Evolutionary conservation across 2,329 filamentous ascomycete genomes (phyloP), one percentile per base, ranked within the genome.

Genomic region (Aspergillus aculeatus): DNA sequence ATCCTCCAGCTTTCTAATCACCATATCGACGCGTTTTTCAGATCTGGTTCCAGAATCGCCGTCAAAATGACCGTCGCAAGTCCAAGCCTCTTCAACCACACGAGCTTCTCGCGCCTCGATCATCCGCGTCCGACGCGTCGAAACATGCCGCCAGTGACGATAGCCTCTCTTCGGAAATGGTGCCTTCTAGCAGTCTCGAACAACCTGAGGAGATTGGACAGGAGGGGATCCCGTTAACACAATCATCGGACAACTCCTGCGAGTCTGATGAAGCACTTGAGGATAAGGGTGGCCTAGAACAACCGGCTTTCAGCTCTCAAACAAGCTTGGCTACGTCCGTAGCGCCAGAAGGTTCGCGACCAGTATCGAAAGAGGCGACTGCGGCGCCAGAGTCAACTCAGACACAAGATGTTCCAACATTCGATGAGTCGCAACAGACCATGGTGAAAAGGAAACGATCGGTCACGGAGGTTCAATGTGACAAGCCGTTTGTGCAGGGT

Each of bases 1-100:
- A 19, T 52, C 23, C 58, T 67, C 69, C 76, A 71, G 77, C 4
- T 47, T 44, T 16, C 32, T 51, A 63, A 55, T 35, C 50, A 58
- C 58, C 9, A 4, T 44, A 54, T 59, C 64, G 56, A 58, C 55
- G 44, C 41, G 49, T n/a, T 32, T 57, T 49, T 3, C 62, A 97
- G 94, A 96, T 97, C 69, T 98, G 94, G 94, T 97, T 97, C 78
- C 94, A 97, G 72, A 97, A 97, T 72, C 87, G 92, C 71, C 86
- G 94, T 66, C 94, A 98, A 76, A 96, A 96, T 76, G 91, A 96
- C 74, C 86, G 94, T 68, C 86, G 94, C 66, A 96, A 94, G 80
- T 92, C 91, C 57, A 89, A 91, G 67, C 92, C 93, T 50, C 83
- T 96, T 41, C 86, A 91, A 29, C 85, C 89, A 10, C 87, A 92